phyloP scores from a whole-genome alignment of 2,329 filamentous ascomycete species.

The Hysterium pulicare region DNA sequence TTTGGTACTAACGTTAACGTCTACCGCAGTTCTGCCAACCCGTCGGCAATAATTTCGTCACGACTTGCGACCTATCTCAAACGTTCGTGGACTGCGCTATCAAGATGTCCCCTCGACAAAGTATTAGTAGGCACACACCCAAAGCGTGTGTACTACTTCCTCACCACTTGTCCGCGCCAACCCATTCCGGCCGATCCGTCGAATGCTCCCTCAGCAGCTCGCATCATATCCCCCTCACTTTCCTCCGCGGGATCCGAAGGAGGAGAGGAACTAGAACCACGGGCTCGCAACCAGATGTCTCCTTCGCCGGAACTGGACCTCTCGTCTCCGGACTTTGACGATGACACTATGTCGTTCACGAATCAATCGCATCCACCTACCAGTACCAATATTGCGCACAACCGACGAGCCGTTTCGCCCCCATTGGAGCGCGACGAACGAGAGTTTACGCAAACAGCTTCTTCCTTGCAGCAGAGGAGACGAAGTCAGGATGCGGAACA shows the following conservation, averaged over 20 bases:
- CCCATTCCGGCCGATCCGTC: constrained; percentile 68
- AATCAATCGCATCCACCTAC: constrained; percentile 41
- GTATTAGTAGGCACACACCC: constrained; percentile 90
- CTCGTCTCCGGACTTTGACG: constrained; percentile 81
- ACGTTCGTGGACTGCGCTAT: constrained; percentile 71
- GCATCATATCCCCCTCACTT: constrained; percentile 78
- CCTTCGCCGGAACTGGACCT: constrained; percentile 92
- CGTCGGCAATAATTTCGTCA: constrained; percentile 91
- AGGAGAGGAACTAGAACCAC: constrained; percentile 58
- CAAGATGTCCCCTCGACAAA: constrained; percentile 86
- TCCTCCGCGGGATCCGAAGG: constrained; percentile 76
- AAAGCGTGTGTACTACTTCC: constrained; percentile 92
- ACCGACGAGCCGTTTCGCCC: constrained; percentile 74
- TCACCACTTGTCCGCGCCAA: constrained; percentile 83
- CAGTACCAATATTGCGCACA: constrained; percentile 50
- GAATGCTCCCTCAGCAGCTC: constrained; percentile 47
- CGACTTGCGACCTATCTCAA: constrained; percentile 86
- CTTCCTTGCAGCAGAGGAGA: constrained; percentile 66
- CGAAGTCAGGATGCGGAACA: constrained; percentile 43
- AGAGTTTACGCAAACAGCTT: constrained; percentile 94
- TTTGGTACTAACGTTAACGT: constrained; percentile 8
- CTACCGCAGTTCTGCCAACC: constrained; percentile 80
- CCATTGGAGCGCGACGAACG: constrained; percentile 91
- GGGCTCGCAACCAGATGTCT: constrained; percentile 66
- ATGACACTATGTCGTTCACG: constrained; percentile 62